A percentile compares a stretch with the other conserved stretches of the same genome.
phyloP scores from a whole-genome alignment of 1,284 basidiomycete species.

The Apiotrichum akiyoshidainum region DNA sequence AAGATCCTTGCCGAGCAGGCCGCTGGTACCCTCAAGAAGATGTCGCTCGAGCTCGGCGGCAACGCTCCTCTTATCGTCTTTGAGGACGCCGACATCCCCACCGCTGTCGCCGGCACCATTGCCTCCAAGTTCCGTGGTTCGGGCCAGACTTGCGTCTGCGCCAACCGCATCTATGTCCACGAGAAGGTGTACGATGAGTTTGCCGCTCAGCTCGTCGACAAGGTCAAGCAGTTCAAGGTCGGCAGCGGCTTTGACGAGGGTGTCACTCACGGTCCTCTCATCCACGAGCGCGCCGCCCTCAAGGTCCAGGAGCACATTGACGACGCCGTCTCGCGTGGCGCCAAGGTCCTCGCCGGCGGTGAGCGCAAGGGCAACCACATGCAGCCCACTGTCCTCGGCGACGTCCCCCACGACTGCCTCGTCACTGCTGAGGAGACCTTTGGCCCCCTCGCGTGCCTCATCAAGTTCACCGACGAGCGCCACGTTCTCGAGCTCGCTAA shows the following conservation, averaged over 20 bases:
- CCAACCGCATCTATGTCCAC: conserved; percentile 48
- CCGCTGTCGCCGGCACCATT: conserved; percentile 87
- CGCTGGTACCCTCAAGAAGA: conserved; percentile 83
- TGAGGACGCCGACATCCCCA: conserved; percentile 89
- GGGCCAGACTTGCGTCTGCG: conserved; percentile 72
- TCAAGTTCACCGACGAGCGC: conserved; percentile 86
- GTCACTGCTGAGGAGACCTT: conserved; percentile 77
- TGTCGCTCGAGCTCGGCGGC: conserved; percentile 66
- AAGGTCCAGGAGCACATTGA: conserved; percentile 87
- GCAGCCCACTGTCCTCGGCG: conserved; percentile 80
- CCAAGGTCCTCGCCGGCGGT: conserved; percentile 83
- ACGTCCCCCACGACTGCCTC: conserved; percentile 66
- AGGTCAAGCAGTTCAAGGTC: conserved; percentile 82
- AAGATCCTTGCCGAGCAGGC: conserved; percentile 83
- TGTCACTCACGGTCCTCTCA: conserved; percentile 89
- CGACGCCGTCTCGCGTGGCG: conserved; percentile 77
- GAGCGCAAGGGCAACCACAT: conserved; percentile 69
- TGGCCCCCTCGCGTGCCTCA: conserved; percentile 62
- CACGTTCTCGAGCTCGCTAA: conserved; percentile 87
- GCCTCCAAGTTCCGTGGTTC: conserved; percentile 86
- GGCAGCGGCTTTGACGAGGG: conserved; percentile 81
- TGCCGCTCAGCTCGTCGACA: conserved; percentile 41
- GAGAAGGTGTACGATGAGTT: conserved; percentile 50
- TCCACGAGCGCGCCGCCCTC: conserved; percentile 76
- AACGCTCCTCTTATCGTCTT: conserved; percentile 64